These are phyloP conservation scores for Puccinia novopanici DNA, from an alignment of 1,284 basidiomycete genomes.

Conservation along the genomic window DNA sequence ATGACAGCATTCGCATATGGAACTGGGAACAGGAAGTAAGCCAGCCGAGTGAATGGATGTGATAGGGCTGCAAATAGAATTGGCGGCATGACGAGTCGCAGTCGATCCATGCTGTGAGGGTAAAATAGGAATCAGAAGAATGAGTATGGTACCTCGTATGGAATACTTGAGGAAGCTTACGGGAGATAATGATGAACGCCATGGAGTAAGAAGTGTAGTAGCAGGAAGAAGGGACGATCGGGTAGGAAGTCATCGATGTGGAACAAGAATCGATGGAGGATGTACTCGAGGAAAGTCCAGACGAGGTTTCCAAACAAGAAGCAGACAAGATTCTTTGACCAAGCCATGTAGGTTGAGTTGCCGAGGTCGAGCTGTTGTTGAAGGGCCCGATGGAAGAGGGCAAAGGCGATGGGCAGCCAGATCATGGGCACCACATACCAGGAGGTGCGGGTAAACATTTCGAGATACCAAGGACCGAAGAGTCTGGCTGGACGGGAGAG, in stretches of 20 bases:
- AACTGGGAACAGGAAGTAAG: constrained; percentile 77
- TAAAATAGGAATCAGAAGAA: background rate
- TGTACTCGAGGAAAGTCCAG: constrained; percentile 95
- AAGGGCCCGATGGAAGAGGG: constrained; percentile 77
- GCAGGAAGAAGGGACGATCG: constrained; percentile 76
- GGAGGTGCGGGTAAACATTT: constrained; percentile 80
- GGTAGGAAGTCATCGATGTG: constrained; percentile 90
- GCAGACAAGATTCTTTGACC: constrained; percentile 65
- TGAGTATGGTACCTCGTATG: background rate
- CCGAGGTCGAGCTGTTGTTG: constrained; percentile 71
- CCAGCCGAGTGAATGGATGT: constrained; percentile 85
- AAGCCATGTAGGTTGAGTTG: constrained; percentile 50
- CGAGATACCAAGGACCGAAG: constrained; percentile 79
- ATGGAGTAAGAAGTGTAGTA: constrained; percentile 85
- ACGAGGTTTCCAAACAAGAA: constrained; percentile 81
- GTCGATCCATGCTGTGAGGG: constrained; percentile 52
- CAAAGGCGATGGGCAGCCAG: constrained; percentile 84
- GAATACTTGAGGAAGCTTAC: constrained; percentile 62
- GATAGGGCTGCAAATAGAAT: constrained; percentile 76
- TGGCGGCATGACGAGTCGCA: constrained; percentile 97
- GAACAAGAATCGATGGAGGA: constrained; percentile 96
- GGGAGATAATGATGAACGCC: constrained; percentile 96
- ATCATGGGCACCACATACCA: constrained; percentile 94
- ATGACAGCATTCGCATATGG: constrained; percentile 90
- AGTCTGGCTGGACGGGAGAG: constrained; percentile 80